These are phyloP conservation scores for Globisporangium spiculum DNA, from an alignment of 352 stramenopile genomes.

Conservation along the genomic window DNA sequence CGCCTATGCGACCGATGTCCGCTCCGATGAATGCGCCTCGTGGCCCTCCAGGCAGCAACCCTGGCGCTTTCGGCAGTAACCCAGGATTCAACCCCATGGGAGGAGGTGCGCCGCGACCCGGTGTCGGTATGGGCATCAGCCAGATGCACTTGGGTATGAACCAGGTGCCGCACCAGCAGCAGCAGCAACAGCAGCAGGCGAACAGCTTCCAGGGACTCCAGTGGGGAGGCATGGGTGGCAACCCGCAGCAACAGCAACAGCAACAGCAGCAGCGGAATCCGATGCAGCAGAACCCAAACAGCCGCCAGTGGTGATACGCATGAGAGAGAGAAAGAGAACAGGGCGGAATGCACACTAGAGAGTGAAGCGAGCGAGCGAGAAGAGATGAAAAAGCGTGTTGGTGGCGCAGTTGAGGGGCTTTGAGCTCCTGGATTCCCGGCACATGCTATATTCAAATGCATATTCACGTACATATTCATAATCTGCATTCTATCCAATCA, in stretches of 20 bases:
- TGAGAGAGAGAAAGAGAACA: background rate
- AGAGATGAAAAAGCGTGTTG: background rate
- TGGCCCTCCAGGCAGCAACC: conserved; percentile 21
- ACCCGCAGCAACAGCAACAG: conserved; percentile 39
- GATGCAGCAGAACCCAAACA: conserved; percentile 44
- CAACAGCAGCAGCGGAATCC: conserved; percentile 57
- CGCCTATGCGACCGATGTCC: conserved; percentile 29
- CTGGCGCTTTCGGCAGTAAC: conserved; percentile 20
- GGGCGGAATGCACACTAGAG: background rate
- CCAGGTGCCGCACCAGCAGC: conserved; percentile 36
- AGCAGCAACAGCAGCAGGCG: conserved; percentile 38
- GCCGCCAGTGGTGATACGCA: conserved; percentile 33
- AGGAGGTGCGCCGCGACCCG: conserved; percentile 30
- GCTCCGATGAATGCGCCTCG: conserved; percentile 33
- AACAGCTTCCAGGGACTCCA: conserved; percentile 85
- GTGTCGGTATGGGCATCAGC: conserved; percentile 74
- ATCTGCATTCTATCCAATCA: conserved; percentile 6
- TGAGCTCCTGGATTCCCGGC: background rate
- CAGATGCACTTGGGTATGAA: conserved; percentile 82
- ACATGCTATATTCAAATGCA: background rate
- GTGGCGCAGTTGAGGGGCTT: background rate
- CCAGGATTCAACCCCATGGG: conserved; percentile 46
- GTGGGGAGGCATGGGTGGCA: conserved; percentile 73
- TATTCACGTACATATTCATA: conserved; percentile 8
- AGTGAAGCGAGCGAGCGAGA: background rate